A percentile compares a stretch with the other conserved stretches of the same genome.
Conservation (phyloP, 1,139 yeast genomes). For the Wickerhamomyces sp. region DNA sequence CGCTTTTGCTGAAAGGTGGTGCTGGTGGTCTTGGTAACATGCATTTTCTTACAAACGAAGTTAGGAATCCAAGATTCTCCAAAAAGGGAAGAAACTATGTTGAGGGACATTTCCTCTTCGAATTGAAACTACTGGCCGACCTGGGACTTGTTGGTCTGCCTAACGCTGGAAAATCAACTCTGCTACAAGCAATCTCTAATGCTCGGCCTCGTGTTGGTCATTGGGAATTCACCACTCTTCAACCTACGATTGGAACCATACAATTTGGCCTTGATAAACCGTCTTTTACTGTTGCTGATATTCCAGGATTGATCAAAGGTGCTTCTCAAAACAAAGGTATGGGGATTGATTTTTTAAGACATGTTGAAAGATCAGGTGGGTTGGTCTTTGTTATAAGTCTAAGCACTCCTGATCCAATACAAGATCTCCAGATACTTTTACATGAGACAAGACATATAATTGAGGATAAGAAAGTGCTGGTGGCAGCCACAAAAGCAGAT, state of each 20-base stretch:
- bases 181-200: constrained; percentile 79
- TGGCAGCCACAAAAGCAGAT: constrained; percentile 93
- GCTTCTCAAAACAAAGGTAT: constrained; percentile 83
- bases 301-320: constrained; percentile 85
- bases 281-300: constrained; percentile 92
- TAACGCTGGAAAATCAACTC: constrained; percentile 92
- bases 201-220: constrained; percentile 93
- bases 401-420: constrained; percentile 55
- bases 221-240: constrained; percentile 94
- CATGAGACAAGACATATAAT: constrained; percentile 70
- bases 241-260: constrained; percentile 89
- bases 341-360: constrained; percentile 90
- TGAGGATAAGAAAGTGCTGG: constrained; percentile 53
- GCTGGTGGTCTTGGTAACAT: constrained; percentile 93
- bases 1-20: constrained; percentile 78
- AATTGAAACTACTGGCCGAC: constrained; percentile 84
- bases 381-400: constrained; percentile 81
- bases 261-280: constrained; percentile 58
- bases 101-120: constrained; percentile 66
- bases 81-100: constrained; percentile 73
- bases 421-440: constrained; percentile 56
- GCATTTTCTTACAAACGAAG: constrained; percentile 81
- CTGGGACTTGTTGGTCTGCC: constrained; percentile 93
- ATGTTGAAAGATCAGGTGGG: constrained; percentile 87
- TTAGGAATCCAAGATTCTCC: constrained; percentile 86